phyloP scores from a whole-genome alignment of 2,329 filamentous ascomycete species.

The Colletotrichum tropicicola region DNA sequence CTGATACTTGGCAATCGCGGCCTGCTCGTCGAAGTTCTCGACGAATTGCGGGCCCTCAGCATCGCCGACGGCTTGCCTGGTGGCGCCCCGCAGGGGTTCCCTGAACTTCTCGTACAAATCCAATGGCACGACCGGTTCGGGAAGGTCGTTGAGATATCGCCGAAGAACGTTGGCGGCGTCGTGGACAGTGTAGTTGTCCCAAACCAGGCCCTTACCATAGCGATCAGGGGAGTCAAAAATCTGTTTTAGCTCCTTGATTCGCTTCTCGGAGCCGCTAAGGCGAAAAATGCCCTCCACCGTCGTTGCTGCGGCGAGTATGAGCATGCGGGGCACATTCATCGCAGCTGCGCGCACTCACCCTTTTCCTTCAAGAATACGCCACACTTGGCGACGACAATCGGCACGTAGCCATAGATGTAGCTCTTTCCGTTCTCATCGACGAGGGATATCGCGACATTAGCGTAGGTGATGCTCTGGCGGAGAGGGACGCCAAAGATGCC shows the following conservation, averaged over 20 bases:
- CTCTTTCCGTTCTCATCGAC: conserved; percentile 92
- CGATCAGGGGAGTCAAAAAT: conserved; percentile 94
- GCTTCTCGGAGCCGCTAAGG: conserved; percentile 93
- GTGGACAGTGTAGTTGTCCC: conserved; percentile 97
- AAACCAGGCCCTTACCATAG: conserved; percentile 96
- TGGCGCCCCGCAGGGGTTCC: conserved; percentile 78
- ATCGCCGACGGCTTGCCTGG: conserved; percentile 76
- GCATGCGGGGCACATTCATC: neutral
- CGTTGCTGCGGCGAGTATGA: conserved; percentile 71
- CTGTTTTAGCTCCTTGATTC: conserved; percentile 94
- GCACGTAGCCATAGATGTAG: conserved; percentile 98
- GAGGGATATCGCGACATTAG: conserved; percentile 96
- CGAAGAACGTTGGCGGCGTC: conserved; percentile 97
- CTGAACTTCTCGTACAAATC: conserved; percentile 94
- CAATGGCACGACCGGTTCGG: conserved; percentile 94
- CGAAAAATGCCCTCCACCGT: conserved; percentile 97
- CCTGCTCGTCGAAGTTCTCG: conserved; percentile 69
- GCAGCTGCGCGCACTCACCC: conserved; percentile 65
- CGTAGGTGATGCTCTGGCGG: conserved; percentile 94
- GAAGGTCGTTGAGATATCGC: conserved; percentile 94
- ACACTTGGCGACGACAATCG: conserved; percentile 97
- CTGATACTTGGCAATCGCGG: conserved; percentile 86
- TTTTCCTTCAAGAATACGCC: conserved; percentile 98
- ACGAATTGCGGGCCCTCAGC: conserved; percentile 75
- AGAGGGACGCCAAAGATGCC: conserved; percentile 96